Evolutionary conservation across 345 rosid species (phyloP).

Genomic region (Xanthoceras sorbifolium): DNA sequence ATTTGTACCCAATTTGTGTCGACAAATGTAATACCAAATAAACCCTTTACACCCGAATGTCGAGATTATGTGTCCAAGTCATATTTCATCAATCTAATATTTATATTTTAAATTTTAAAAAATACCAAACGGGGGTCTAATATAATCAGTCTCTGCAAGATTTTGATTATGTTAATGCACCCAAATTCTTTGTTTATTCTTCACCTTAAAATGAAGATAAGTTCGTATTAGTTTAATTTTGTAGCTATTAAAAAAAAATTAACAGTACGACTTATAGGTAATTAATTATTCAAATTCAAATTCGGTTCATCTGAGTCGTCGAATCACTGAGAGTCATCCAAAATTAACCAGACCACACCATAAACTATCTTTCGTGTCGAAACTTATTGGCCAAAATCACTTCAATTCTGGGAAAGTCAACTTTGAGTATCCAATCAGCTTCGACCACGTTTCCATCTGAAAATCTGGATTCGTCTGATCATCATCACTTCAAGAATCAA

Average conservation of each 20-base stretch:
- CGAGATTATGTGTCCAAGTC: no score
- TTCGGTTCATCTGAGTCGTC: not conserved
- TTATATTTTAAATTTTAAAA: no score
- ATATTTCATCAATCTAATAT: no score
- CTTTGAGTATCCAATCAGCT: slow-evolving; percentile 10
- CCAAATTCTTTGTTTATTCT: no score
- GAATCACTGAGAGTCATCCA: not conserved
- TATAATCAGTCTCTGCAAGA: no score
- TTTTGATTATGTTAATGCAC: no score
- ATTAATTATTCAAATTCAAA: not conserved
- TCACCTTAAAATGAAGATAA: not conserved
- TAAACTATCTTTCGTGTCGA: not conserved
- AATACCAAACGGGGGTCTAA: no score
- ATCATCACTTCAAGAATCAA: not conserved
- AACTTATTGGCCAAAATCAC: not conserved
- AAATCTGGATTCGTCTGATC: slow-evolving; percentile 3
- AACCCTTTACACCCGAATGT: no score
- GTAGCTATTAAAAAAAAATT: no score
- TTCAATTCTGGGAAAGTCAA: not conserved
- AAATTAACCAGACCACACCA: not conserved
- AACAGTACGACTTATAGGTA: not conserved
- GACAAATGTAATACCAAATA: no score
- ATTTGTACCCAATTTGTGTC: no score
- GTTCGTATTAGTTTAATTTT: not conserved
- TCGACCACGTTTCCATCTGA: slow-evolving; percentile 16